phyloP scores from a whole-genome alignment of 306 rosid species.

The Lablab purpureus region DNA sequence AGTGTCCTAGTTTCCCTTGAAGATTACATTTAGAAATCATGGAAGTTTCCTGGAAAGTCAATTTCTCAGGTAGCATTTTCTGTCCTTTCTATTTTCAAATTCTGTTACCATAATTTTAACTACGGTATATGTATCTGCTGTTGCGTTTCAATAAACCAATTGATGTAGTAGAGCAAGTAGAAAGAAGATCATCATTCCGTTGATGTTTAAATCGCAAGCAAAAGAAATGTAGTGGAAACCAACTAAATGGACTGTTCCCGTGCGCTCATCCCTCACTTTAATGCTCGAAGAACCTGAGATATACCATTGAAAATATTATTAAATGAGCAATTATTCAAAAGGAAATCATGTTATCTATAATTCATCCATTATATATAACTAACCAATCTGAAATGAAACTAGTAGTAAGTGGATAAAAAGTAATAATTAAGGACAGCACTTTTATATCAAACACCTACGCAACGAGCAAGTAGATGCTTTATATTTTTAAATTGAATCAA shows the following conservation, averaged over 20 bases:
- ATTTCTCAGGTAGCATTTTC: slow-evolving; percentile 43
- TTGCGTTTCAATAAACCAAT: slow-evolving; percentile 56
- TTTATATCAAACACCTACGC: not conserved
- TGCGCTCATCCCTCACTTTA: slow-evolving; percentile 81
- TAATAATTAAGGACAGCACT: not conserved
- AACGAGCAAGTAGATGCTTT: slow-evolving; percentile 15
- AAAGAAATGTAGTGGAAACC: slow-evolving; percentile 76
- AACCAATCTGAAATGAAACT: slow-evolving; percentile 19
- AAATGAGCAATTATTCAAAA: slow-evolving; percentile 17
- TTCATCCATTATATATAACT: not conserved
- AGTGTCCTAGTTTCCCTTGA: slow-evolving; percentile 54
- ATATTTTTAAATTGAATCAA: slow-evolving; percentile 4
- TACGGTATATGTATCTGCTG: slow-evolving; percentile 52
- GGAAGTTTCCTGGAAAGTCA: slow-evolving; percentile 39
- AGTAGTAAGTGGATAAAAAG: not conserved
- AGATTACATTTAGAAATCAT: slow-evolving; percentile 56
- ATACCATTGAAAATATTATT: slow-evolving; percentile 39
- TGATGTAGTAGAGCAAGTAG: slow-evolving; percentile 56
- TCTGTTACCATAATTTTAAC: slow-evolving; percentile 48
- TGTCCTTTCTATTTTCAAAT: slow-evolving; percentile 52
- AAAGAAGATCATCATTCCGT: slow-evolving; percentile 50
- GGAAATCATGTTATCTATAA: slow-evolving; percentile 4
- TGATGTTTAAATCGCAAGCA: slow-evolving; percentile 54
- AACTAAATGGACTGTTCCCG: slow-evolving; percentile 93
- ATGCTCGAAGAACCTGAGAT: slow-evolving; percentile 92